Conservation (phyloP, 192 early-diverging fungal species). For the Mortierella alpina region DNA sequence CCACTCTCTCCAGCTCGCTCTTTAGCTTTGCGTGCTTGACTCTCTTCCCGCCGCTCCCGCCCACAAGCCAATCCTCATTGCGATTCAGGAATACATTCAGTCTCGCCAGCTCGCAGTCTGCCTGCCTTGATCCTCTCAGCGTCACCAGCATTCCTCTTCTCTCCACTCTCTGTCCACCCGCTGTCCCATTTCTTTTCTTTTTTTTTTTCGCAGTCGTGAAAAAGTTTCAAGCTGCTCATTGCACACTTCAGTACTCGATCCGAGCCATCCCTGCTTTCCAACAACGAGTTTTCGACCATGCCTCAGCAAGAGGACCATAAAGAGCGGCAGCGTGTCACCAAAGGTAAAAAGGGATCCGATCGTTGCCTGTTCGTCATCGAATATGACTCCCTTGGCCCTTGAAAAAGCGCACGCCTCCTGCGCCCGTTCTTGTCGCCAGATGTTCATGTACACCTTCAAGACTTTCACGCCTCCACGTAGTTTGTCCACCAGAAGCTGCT, state of each 20-base stretch:
- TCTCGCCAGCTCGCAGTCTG: neutral
- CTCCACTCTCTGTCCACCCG: too few relatives aligned
- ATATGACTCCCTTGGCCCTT: neutral
- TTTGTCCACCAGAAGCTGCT: too few relatives aligned
- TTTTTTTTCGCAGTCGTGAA: too few relatives aligned
- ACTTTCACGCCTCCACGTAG: too few relatives aligned
- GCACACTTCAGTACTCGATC: too few relatives aligned
- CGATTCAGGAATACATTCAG: neutral
- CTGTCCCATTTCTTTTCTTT: too few relatives aligned
- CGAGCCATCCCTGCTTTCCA: neutral
- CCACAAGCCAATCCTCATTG: neutral
- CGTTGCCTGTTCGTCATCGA: neutral
- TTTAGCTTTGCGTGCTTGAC: too few relatives aligned
- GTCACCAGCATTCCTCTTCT: too few relatives aligned
- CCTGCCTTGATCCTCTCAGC: too few relatives aligned
- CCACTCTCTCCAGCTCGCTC: neutral
- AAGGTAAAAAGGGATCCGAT: constrained; percentile 18
- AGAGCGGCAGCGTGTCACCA: constrained; percentile 47
- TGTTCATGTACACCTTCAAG: too few relatives aligned
- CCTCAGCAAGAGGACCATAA: constrained; percentile 27
- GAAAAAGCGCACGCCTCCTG: neutral
- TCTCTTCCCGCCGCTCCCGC: neutral
- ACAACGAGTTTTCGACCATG: neutral
- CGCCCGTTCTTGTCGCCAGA: too few relatives aligned
- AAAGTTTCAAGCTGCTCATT: too few relatives aligned